Percentiles rank a stretch among this genome's conserved stretches.
Evolutionary conservation across 331 rosid genomes (phyloP).

Genomic region (Cucumis variabilis): DNA sequence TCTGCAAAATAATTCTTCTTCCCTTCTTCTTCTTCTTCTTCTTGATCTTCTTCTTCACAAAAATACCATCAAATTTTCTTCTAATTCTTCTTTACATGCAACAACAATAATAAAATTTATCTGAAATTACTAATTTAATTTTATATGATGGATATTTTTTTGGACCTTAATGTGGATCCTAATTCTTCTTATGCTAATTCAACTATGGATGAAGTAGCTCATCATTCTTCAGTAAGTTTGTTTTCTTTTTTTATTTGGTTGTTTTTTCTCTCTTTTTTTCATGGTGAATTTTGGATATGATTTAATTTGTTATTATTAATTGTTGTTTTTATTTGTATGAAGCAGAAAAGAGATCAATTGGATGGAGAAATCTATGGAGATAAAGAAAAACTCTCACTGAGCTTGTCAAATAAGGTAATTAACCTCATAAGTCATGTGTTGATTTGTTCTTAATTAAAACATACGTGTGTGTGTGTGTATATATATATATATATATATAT

Average conservation of each 20-base stretch:
- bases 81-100: neutral
- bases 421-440: neutral
- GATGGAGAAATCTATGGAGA: conserved; percentile 14
- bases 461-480: too few species aligned
- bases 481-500: too few species aligned
- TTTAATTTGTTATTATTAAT: too few species aligned
- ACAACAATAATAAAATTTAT: neutral
- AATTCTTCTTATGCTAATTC: neutral
- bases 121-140: neutral
- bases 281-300: neutral
- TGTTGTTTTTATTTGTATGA: neutral
- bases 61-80: neutral
- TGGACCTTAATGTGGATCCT: conserved; percentile 28
- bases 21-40: neutral
- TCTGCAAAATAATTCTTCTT: conserved; percentile 13
- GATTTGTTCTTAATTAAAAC: neutral
- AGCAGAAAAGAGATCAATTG: neutral
- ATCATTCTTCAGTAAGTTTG: neutral
- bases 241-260: too few species aligned
- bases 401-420: conserved; percentile 21
- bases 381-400: neutral
- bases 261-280: neutral
- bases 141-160: neutral
- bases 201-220: neutral
- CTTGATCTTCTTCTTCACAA: neutral